These are phyloP conservation scores for Fraxinus latifolia DNA, from an alignment of 305 asterid genomes.

Conservation along the genomic window DNA sequence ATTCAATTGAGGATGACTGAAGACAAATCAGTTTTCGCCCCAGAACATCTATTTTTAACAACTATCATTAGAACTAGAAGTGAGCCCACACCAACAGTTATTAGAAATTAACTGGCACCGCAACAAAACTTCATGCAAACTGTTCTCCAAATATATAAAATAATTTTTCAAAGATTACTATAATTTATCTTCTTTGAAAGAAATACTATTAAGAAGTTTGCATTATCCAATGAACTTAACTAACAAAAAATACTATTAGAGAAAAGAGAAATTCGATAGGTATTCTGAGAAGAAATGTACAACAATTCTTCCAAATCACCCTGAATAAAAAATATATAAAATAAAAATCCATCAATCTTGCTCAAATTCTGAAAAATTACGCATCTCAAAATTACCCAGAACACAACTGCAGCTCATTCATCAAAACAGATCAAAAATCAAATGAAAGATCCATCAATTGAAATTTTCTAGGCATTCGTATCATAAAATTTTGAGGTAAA, in stretches of 20 bases:
- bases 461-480: background rate
- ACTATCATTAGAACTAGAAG: background rate
- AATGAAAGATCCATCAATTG: background rate
- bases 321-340: background rate
- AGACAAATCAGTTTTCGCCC: background rate
- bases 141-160: background rate
- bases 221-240: background rate
- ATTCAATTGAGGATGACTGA: background rate
- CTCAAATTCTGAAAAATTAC: background rate
- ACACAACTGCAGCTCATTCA: constrained; percentile 8
- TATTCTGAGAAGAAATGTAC: constrained; percentile 11
- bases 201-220: background rate
- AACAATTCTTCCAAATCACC: constrained; percentile 13
- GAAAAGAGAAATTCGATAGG: constrained; percentile 7
- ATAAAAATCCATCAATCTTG: constrained; percentile 5
- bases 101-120: background rate
- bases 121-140: constrained; percentile 6
- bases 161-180: constrained; percentile 1
- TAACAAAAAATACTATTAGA: background rate
- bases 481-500: background rate
- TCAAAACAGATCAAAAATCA: background rate
- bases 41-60: background rate
- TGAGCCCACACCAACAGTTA: background rate
- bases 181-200: background rate
- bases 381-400: background rate